These are phyloP conservation scores for Gyromitra esculenta DNA, from an alignment of 2,329 filamentous ascomycete genomes.

Conservation along the genomic window DNA sequence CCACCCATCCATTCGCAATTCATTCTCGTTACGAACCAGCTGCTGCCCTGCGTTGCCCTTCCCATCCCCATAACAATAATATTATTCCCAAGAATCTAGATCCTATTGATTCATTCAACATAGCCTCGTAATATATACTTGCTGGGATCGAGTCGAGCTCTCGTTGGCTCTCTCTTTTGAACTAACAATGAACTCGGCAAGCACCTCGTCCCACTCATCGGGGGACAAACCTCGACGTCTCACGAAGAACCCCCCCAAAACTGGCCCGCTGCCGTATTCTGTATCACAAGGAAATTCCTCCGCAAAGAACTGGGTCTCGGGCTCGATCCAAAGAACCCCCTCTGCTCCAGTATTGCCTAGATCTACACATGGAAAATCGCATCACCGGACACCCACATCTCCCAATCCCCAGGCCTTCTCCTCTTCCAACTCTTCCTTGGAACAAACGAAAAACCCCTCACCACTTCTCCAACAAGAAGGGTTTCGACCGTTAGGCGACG, in stretches of 20 bases:
- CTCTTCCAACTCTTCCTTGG: conserved; percentile 53
- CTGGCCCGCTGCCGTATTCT: conserved; percentile 50
- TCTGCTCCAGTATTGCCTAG: conserved; percentile 56
- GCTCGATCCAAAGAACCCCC: conserved; percentile 56
- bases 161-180: conserved; percentile 47
- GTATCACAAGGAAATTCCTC: conserved; percentile 54
- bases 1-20: conserved; percentile 32
- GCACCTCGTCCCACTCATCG: conserved; percentile 52
- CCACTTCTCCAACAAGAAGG: conserved; percentile 53
- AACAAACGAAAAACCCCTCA: conserved; percentile 51
- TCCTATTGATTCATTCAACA: conserved; percentile 34
- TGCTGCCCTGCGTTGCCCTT: conserved; percentile 19
- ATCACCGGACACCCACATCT: conserved; percentile 57
- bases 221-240: conserved; percentile 65
- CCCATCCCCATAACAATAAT: neutral
- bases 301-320: conserved; percentile 52
- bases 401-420: conserved; percentile 55
- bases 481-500: conserved; percentile 60
- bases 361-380: conserved; percentile 55
- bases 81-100: conserved; percentile 30
- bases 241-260: conserved; percentile 70
- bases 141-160: conserved; percentile 44
- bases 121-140: conserved; percentile 34
- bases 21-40: conserved; percentile 37
- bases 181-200: conserved; percentile 56